Evolutionary conservation across 2,329 filamentous ascomycete species (phyloP).

Genomic region (Pseudogymnoascus sp.): DNA sequence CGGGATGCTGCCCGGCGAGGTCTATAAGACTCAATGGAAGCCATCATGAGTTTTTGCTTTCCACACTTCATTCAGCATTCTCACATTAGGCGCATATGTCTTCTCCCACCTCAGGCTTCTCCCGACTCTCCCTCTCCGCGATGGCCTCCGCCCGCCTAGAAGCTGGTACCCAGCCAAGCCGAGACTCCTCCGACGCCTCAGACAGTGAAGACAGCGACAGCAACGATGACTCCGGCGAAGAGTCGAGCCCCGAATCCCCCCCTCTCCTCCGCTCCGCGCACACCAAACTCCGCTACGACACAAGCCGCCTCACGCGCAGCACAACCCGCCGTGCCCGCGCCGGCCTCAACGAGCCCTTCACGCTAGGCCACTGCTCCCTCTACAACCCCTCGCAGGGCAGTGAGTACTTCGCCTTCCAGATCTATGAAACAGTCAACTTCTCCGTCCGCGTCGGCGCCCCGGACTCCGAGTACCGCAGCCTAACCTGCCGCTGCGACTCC

Average conservation of each 20-base stretch:
- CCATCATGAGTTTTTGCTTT: not conserved
- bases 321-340: not conserved
- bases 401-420: constrained; percentile 9
- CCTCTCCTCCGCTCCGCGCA: not conserved
- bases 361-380: not conserved
- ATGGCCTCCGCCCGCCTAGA: constrained; percentile 5
- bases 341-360: not conserved
- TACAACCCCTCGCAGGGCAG: not conserved
- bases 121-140: not conserved
- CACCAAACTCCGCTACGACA: not conserved
- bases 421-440: not conserved
- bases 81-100: constrained; percentile 1
- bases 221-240: not conserved
- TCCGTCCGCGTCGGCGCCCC: constrained; percentile 7
- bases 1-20: not conserved
- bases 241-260: not conserved
- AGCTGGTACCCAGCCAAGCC: not conserved
- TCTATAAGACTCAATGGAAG: not conserved
- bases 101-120: constrained; percentile 2
- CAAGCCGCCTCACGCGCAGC: not conserved
- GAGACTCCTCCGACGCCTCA: not conserved
- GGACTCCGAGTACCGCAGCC: not conserved
- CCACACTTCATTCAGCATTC: not conserved
- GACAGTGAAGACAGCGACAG: not conserved
- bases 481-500: not conserved